phyloP scores from a whole-genome alignment of 495 filamentous ascomycete species.

The Penicillium goetzii region DNA sequence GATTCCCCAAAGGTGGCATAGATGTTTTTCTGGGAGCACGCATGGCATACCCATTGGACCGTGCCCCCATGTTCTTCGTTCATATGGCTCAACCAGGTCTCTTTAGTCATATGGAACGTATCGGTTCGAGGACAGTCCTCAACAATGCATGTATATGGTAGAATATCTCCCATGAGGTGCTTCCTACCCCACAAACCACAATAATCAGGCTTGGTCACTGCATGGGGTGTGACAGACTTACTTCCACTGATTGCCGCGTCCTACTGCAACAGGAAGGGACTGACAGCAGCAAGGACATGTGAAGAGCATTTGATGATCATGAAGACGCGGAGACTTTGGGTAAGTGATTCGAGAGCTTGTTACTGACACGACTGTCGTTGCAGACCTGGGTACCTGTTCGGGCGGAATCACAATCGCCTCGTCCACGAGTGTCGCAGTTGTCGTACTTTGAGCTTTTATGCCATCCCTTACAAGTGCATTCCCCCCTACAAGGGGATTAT shows the following conservation, averaged over 20 bases:
- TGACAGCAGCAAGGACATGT: constrained; percentile 1
- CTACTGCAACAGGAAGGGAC: not conserved
- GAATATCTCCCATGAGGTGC: not conserved
- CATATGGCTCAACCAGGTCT: not conserved
- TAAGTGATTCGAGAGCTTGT: constrained; percentile 1
- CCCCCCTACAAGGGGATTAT: not conserved
- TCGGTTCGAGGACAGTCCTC: not conserved
- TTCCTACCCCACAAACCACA: not conserved
- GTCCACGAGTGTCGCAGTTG: not conserved
- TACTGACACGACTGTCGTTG: not conserved
- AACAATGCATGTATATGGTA: not conserved
- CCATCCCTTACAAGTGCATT: not conserved
- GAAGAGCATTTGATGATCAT: not conserved
- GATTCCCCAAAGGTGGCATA: not conserved
- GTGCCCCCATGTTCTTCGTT: not conserved
- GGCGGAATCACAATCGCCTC: not conserved
- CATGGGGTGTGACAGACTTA: not conserved
- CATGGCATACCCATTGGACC: not conserved
- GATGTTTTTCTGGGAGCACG: not conserved
- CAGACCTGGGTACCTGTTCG: not conserved
- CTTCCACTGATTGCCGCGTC: not conserved
- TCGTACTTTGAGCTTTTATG: not conserved
- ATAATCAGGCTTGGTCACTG: not conserved
- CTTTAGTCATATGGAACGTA: not conserved
- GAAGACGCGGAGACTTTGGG: not conserved